Evolutionary conservation across 192 early-diverging fungal genomes (phyloP), one percentile per base, ranked within the genome.

Genomic region (Coemansia sp.): DNA sequence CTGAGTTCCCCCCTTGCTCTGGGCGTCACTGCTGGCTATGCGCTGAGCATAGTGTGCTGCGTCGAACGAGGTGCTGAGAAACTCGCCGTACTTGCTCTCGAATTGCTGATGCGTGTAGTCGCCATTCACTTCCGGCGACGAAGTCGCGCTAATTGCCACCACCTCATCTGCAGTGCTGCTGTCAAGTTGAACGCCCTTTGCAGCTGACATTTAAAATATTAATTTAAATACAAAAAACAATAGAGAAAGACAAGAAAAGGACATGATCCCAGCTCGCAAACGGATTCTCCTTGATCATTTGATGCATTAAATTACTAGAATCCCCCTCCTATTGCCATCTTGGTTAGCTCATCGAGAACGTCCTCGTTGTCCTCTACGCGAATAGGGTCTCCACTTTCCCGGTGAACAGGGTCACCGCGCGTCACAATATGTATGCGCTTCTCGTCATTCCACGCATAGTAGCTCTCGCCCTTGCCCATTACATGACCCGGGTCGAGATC

Each of bases 51-150:
- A 64, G 31, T 48, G 62, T 8, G 46, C 36, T 11, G 69, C 62
- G 62, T 70, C 69, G 34, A 70, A 70, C 6, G 54, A 40, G 14
- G 31, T n/a, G 41, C 45, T 36, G 17, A 70, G 51, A 31, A 70
- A 63, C 17, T 62, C 67, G 35, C 44, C 33, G 35, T 62, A 42
- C 66, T 44, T 48, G 41, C n/a, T 14, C 36, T 36, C 48, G 33
- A 66, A 66, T 51, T 66, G 64, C 48, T 66, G 44, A 21, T 66
- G 24, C 6, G 35, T 19, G 6, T 34, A 36, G 36, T 40, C 35
- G 9, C 59, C 21, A 24, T 13, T 33, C 16, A 40, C 59, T 39
- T 59, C 57, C 2, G 57, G 57, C 35, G 59, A 40, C 17, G 35
- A 36, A 4, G 59, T 40, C 35, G 59, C 6, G 2, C 14, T 17